These are phyloP conservation scores for Gaultheria prostrata DNA, from an alignment of 148 eudicot genomes.

Conservation along the genomic window DNA sequence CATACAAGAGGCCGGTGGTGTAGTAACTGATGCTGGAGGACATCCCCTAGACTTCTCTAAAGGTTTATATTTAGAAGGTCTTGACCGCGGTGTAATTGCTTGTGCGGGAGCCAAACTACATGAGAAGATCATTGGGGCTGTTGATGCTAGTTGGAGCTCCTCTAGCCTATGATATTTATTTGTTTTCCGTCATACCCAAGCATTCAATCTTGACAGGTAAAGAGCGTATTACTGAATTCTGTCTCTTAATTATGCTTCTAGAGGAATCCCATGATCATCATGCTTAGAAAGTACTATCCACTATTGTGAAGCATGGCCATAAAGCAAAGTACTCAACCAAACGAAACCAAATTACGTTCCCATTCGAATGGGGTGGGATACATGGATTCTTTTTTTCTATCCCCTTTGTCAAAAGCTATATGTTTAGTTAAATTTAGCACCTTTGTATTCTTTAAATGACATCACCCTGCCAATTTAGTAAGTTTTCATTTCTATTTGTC, in stretches of 20 bases:
- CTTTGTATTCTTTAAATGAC: neutral
- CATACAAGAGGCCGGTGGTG: constrained; percentile 50
- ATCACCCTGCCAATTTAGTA: neutral
- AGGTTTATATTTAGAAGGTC: constrained; percentile 47
- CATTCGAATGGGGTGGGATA: neutral
- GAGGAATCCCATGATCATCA: neutral
- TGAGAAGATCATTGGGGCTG: constrained; percentile 41
- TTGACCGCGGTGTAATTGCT: constrained; percentile 47
- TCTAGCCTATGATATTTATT: constrained; percentile 32
- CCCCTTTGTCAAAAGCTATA: neutral
- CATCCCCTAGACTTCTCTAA: constrained; percentile 34
- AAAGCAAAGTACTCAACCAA: neutral
- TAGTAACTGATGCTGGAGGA: constrained; percentile 51
- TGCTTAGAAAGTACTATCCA: neutral
- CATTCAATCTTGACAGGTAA: neutral
- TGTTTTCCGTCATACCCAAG: neutral
- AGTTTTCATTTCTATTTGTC: neutral
- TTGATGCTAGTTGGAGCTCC: constrained; percentile 54
- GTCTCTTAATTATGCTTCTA: neutral
- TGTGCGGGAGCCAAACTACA: constrained; percentile 41
- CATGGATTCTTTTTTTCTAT: neutral
- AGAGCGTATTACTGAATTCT: neutral
- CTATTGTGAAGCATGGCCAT: neutral
- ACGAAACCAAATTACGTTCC: neutral
- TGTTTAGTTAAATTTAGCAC: neutral